A percentile compares a stretch with the other conserved stretches of the same genome.
These are phyloP conservation scores for Mucuna pruriens DNA, from an alignment of 306 rosid species.

Conservation along the genomic window DNA sequence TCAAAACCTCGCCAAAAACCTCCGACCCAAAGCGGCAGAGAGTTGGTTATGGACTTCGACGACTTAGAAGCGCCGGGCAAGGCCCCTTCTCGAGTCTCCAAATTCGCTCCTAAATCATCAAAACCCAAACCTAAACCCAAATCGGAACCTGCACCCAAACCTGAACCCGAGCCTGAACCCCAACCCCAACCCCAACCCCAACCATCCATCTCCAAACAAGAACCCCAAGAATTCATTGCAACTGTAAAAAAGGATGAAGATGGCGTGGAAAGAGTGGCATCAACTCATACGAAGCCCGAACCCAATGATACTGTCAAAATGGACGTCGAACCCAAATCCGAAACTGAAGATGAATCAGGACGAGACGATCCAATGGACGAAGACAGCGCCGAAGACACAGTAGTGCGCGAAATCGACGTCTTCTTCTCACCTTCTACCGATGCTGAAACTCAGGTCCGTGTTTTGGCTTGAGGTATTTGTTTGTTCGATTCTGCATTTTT, in stretches of 20 bases:
- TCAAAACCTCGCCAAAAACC: neutral
- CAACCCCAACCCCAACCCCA: neutral
- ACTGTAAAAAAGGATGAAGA: slow-evolving; percentile 43
- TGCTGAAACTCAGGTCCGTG: slow-evolving; percentile 57
- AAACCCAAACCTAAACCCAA: slow-evolving; percentile 63
- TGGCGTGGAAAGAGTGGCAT: neutral
- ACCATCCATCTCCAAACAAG: slow-evolving; percentile 41
- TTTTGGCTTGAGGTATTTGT: too few species aligned
- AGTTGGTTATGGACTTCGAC: slow-evolving; percentile 69
- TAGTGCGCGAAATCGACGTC: slow-evolving; percentile 89
- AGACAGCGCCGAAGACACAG: slow-evolving; percentile 58
- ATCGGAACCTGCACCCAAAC: slow-evolving; percentile 19
- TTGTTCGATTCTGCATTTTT: neutral
- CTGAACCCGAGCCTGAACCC: slow-evolving; percentile 37
- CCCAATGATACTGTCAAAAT: slow-evolving; percentile 48
- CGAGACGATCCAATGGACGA: slow-evolving; percentile 62
- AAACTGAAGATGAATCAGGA: slow-evolving; percentile 37
- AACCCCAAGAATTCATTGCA: slow-evolving; percentile 41
- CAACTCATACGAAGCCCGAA: slow-evolving; percentile 33
- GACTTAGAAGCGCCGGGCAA: slow-evolving; percentile 60
- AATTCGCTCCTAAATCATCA: slow-evolving; percentile 73
- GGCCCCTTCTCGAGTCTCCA: slow-evolving; percentile 57
- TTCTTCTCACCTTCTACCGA: slow-evolving; percentile 63
- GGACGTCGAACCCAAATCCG: slow-evolving; percentile 47
- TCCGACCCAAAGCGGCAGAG: neutral